phyloP scores from a whole-genome alignment of 2,329 filamentous ascomycete species.

The Ambrosiella cleistominuta region DNA sequence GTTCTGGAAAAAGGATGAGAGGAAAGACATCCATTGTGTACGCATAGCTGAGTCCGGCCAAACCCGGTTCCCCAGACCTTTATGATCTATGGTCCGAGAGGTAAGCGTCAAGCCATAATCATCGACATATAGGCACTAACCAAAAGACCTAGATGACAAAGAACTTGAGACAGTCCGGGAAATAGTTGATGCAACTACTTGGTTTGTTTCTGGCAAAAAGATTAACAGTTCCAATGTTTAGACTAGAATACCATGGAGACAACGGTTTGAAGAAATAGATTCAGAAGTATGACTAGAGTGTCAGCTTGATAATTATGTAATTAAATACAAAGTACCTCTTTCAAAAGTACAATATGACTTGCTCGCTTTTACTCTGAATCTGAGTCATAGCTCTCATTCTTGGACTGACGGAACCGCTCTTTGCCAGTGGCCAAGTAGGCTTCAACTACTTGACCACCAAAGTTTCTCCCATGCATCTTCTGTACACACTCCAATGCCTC shows the following conservation, averaged over 20 bases:
- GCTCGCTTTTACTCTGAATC: conserved; percentile 6
- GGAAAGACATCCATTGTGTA: conserved; percentile 49
- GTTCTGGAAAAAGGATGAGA: conserved; percentile 66
- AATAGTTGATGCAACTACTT: conserved; percentile 59
- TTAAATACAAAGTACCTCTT: neutral
- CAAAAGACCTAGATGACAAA: conserved; percentile 28
- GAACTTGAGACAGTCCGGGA: conserved; percentile 50
- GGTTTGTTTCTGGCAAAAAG: conserved; percentile 39
- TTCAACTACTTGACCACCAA: conserved; percentile 53
- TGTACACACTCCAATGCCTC: conserved; percentile 56
- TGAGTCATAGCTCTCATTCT: conserved; percentile 21
- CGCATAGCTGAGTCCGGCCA: conserved; percentile 41
- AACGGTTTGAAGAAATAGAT: no score
- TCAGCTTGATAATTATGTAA: no score
- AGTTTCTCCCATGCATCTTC: conserved; percentile 64
- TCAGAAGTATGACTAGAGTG: no score
- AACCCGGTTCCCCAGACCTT: conserved; percentile 59
- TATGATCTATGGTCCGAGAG: conserved; percentile 62
- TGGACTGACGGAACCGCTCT: conserved; percentile 57
- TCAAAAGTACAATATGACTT: neutral
- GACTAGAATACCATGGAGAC: no score
- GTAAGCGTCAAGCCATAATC: conserved; percentile 19
- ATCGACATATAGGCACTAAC: neutral
- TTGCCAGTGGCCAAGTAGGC: conserved; percentile 54
- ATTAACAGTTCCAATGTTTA: neutral